phyloP scores from a whole-genome alignment of 495 filamentous ascomycete genomes.

The Hapsidospora chrysogenum region DNA sequence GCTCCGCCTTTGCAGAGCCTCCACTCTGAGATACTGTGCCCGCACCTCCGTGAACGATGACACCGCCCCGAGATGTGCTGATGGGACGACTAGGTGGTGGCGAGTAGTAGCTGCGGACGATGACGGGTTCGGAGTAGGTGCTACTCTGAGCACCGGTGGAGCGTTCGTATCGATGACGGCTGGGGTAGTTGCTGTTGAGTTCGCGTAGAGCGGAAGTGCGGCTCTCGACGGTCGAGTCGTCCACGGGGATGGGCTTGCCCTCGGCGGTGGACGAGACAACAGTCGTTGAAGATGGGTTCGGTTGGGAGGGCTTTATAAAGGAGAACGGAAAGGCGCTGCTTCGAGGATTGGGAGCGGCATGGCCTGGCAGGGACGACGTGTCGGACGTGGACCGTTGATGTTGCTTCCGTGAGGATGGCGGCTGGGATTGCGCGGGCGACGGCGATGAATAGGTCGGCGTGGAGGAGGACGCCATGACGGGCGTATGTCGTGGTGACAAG shows the following conservation, averaged over 20 bases:
- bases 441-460: no score
- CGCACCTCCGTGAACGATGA: background rate
- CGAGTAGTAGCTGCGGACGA: slow-evolving; percentile 36
- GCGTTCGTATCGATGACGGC: slow-evolving; percentile 24
- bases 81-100: slow-evolving; percentile 10
- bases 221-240: slow-evolving; percentile 19
- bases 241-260: slow-evolving; percentile 25
- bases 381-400: background rate
- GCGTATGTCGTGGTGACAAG: no score
- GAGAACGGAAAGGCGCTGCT: slow-evolving; percentile 15
- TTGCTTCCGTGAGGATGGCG: no score
- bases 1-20: background rate
- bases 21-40: background rate
- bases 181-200: slow-evolving; percentile 27
- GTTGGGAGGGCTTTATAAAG: slow-evolving; percentile 19
- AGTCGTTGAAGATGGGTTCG: slow-evolving; percentile 22
- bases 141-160: slow-evolving; percentile 29
- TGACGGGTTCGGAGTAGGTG: slow-evolving; percentile 37
- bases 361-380: background rate
- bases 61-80: slow-evolving; percentile 1
- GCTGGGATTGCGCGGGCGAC: no score
- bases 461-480: no score
- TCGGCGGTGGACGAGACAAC: slow-evolving; percentile 26
- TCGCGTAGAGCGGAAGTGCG: slow-evolving; percentile 25
- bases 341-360: background rate